These are phyloP conservation scores for Pichia inconspicua DNA, from an alignment of 1,139 yeast genomes.

Conservation along the genomic window DNA sequence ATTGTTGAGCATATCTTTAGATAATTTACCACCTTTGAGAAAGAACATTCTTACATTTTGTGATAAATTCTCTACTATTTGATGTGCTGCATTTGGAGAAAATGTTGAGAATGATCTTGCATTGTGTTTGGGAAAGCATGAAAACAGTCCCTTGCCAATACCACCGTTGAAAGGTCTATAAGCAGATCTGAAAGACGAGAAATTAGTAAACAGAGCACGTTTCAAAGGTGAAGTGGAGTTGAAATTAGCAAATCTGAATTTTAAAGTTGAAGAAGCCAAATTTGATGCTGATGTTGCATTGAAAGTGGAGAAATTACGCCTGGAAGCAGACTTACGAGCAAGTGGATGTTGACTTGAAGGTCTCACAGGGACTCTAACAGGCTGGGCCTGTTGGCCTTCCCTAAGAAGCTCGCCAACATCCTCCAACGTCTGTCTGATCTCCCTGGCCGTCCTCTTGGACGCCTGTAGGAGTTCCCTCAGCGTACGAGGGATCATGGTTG, in stretches of 20 bases:
- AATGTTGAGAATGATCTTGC: slow-evolving; percentile 28
- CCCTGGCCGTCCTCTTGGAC: slow-evolving; percentile 32
- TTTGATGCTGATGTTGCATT: slow-evolving; percentile 1
- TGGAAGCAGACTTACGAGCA: slow-evolving; percentile 9
- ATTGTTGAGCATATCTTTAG: slow-evolving; percentile 3
- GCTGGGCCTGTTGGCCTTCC: slow-evolving; percentile 24
- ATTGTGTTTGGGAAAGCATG: slow-evolving; percentile 23
- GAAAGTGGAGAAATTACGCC: slow-evolving; percentile 16
- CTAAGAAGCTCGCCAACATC: slow-evolving; percentile 29
- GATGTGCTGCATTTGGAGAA: slow-evolving; percentile 27
- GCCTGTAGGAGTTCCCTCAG: slow-evolving; percentile 27
- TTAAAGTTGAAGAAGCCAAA: not conserved
- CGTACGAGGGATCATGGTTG: slow-evolving; percentile 21
- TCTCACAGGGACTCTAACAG: slow-evolving; percentile 20
- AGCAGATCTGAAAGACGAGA: not conserved
- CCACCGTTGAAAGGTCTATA: not conserved
- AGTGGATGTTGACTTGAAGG: slow-evolving; percentile 15
- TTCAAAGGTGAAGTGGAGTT: not conserved
- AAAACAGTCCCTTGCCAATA: slow-evolving; percentile 21
- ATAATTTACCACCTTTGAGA: slow-evolving; percentile 26
- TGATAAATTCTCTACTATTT: slow-evolving; percentile 34
- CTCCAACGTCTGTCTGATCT: slow-evolving; percentile 30
- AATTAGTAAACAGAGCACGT: not conserved
- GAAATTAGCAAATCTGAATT: slow-evolving; percentile 6
- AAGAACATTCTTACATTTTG: slow-evolving; percentile 30